Evolutionary conservation across 1,284 basidiomycete genomes (phyloP).

Genomic region (Cystobasidium sp.): DNA sequence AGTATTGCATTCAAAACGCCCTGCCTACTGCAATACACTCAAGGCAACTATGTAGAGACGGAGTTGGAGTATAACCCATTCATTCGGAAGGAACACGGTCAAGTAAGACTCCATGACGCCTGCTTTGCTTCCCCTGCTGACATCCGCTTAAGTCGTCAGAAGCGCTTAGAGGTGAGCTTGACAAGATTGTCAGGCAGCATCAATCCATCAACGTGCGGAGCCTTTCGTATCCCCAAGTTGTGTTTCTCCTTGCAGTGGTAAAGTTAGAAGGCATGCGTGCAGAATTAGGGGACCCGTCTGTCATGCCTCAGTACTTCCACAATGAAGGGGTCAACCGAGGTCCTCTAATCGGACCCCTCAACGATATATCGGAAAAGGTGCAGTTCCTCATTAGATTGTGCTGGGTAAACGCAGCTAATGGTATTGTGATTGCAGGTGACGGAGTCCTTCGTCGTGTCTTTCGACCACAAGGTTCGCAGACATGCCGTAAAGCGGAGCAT

Average conservation of each 20-base stretch:
- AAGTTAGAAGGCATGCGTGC: constrained; percentile 89
- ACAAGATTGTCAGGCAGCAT: constrained; percentile 67
- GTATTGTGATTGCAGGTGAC: constrained; percentile 54
- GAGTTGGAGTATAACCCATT: constrained; percentile 94
- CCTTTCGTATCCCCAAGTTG: constrained; percentile 79
- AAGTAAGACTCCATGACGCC: constrained; percentile 29
- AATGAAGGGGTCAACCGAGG: constrained; percentile 80
- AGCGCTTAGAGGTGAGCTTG: constrained; percentile 52
- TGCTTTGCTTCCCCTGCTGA: too few relatives aligned
- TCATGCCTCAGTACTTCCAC: constrained; percentile 83
- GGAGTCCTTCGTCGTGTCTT: constrained; percentile 64
- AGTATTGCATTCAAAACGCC: constrained; percentile 89
- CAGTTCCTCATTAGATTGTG: too few relatives aligned
- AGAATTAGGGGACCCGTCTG: constrained; percentile 76
- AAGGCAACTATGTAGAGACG: constrained; percentile 81
- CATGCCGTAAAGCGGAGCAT: constrained; percentile 78
- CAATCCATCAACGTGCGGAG: constrained; percentile 68
- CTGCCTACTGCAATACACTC: constrained; percentile 77
- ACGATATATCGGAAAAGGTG: constrained; percentile 84
- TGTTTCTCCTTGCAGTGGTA: constrained; percentile 84
- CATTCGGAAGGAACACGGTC: constrained; percentile 65
- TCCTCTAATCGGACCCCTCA: constrained; percentile 74
- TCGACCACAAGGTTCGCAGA: constrained; percentile 73
- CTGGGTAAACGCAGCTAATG: not conserved
- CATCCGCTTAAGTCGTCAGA: constrained; percentile 46